These are phyloP conservation scores for Candida succiphila DNA, from an alignment of 805 yeast species.

Conservation along the genomic window DNA sequence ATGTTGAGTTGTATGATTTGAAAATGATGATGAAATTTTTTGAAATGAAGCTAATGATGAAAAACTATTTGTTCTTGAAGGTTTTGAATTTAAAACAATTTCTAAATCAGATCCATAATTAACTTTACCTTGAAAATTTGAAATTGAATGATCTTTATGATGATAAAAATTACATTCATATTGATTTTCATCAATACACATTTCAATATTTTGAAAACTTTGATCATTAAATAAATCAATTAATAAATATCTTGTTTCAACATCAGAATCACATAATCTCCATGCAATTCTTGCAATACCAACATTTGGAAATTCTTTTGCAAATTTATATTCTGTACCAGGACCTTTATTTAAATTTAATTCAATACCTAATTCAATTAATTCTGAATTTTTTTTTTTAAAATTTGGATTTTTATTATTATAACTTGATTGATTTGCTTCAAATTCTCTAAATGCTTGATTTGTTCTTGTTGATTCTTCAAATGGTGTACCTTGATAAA, in stretches of 20 bases:
- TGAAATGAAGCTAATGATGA: not conserved
- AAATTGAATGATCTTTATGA: slow-evolving; percentile 5
- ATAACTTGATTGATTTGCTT: slow-evolving; percentile 26
- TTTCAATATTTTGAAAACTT: slow-evolving; percentile 53
- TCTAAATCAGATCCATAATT: slow-evolving; percentile 10
- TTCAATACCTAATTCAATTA: no score
- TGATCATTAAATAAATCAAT: slow-evolving; percentile 53
- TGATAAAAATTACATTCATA: slow-evolving; percentile 15
- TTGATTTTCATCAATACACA: slow-evolving; percentile 45
- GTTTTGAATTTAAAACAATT: not conserved
- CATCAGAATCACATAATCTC: slow-evolving; percentile 64
- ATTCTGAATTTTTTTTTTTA: slow-evolving; percentile 29
- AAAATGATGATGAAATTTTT: not conserved
- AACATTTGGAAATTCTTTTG: slow-evolving; percentile 47
- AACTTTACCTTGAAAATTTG: slow-evolving; percentile 9
- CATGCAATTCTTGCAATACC: slow-evolving; percentile 70
- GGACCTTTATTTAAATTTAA: slow-evolving; percentile 56
- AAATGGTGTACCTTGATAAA: slow-evolving; percentile 55
- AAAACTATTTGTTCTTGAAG: slow-evolving; percentile 1
- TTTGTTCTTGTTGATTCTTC: slow-evolving; percentile 34
- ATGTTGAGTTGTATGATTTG: not conserved
- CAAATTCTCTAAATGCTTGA: slow-evolving; percentile 47
- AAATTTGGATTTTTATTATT: slow-evolving; percentile 26
- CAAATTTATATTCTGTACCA: slow-evolving; percentile 63
- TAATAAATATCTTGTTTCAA: slow-evolving; percentile 46